Conservation (phyloP, 2,329 filamentous ascomycete genomes). For the Chaetomiaceae sp. region DNA sequence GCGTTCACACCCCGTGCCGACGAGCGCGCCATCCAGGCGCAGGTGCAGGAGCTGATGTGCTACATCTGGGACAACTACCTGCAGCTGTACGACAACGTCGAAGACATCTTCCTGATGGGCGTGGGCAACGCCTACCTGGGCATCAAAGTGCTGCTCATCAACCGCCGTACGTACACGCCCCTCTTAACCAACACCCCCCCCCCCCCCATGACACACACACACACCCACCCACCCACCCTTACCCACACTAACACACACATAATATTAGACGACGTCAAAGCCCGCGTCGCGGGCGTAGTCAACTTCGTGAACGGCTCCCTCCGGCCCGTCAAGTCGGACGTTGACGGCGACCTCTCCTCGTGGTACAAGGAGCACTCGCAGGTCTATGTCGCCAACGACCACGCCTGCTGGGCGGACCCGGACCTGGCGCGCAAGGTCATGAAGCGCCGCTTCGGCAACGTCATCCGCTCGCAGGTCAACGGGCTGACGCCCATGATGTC, state of each 20-base stretch:
- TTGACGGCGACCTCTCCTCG: constrained; percentile 62
- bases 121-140: constrained; percentile 85
- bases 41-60: constrained; percentile 67
- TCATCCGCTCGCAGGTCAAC: constrained; percentile 45
- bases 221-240: not conserved
- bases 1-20: constrained; percentile 41
- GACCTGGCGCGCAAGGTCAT: constrained; percentile 55
- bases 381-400: constrained; percentile 70
- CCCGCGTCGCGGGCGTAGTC: constrained; percentile 65
- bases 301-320: constrained; percentile 77
- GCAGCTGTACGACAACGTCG: constrained; percentile 64
- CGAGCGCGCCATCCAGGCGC: constrained; percentile 49
- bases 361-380: constrained; percentile 84
- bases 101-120: constrained; percentile 79
- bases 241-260: constrained; percentile 10
- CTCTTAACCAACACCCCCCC: no score
- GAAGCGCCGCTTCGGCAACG: constrained; percentile 57
- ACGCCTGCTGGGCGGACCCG: constrained; percentile 68
- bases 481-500: constrained; percentile 55
- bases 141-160: constrained; percentile 73
- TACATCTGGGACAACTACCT: constrained; percentile 99
- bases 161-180: constrained; percentile 56
- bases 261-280: constrained; percentile 58
- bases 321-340: constrained; percentile 73
- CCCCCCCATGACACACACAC: constrained; percentile 11